These are phyloP conservation scores for Suillus paluster DNA, from an alignment of 768 basidiomycete species.

Conservation along the genomic window DNA sequence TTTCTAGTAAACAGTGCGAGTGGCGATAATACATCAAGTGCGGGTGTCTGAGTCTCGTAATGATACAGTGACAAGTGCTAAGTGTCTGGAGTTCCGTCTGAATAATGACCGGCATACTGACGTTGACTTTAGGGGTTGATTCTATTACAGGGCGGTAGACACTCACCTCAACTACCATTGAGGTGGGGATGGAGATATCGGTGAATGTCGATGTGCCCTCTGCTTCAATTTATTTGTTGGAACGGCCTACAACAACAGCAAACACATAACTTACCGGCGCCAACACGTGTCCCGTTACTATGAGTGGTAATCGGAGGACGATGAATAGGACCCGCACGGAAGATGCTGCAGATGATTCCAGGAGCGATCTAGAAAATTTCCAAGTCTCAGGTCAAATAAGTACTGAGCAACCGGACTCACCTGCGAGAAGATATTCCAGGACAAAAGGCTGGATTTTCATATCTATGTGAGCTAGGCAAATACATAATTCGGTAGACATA, in stretches of 20 bases:
- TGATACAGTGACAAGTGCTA: neutral
- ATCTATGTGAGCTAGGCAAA: constrained; percentile 6
- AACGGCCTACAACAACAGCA: neutral
- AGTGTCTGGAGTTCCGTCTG: neutral
- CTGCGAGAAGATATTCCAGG: constrained; percentile 29
- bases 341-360: constrained; percentile 47
- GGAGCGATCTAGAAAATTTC: constrained; percentile 43
- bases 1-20: neutral
- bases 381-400: constrained; percentile 23
- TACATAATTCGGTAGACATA: neutral
- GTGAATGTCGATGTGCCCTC: neutral
- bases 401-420: constrained; percentile 12
- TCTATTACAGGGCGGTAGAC: neutral
- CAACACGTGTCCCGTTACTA: constrained; percentile 16
- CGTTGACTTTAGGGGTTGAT: neutral
- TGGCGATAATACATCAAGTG: neutral
- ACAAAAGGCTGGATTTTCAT: constrained; percentile 32
- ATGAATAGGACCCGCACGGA: constrained; percentile 44
- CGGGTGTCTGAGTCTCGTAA: neutral
- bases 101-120: neutral
- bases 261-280: neutral
- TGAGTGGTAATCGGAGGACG: constrained; percentile 11
- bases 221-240: neutral
- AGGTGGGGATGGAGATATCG: constrained; percentile 22
- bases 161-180: constrained; percentile 24